These are phyloP conservation scores for Berberis thunbergii DNA, from an alignment of 164 flowering plant genomes.

Conservation along the genomic window DNA sequence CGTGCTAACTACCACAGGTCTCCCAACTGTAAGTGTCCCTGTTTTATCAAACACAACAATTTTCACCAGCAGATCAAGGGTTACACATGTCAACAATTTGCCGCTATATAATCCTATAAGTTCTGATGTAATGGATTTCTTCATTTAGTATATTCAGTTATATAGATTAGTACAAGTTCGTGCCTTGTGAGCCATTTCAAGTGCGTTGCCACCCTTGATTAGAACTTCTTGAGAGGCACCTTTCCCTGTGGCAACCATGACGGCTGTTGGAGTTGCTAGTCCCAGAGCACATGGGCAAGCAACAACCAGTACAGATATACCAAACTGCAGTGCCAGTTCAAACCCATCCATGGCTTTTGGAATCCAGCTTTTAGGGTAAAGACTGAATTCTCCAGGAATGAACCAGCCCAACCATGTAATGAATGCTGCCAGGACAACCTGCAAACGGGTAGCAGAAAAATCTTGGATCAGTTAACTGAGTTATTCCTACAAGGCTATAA, in stretches of 20 bases:
- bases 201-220: conserved; percentile 91
- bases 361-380: conserved; percentile 69
- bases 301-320: conserved; percentile 86
- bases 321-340: conserved; percentile 91
- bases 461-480: background rate
- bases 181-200: conserved; percentile 89
- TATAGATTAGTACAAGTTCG: background rate
- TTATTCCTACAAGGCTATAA: background rate
- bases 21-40: conserved; percentile 84
- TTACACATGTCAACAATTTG: background rate
- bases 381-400: conserved; percentile 55
- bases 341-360: conserved; percentile 78
- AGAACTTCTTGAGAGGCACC: conserved; percentile 95
- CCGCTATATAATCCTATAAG: background rate
- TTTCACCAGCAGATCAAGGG: conserved; percentile 46
- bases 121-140: background rate
- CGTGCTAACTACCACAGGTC: no score
- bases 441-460: conserved; percentile 10
- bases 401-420: conserved; percentile 88
- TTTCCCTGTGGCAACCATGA: conserved; percentile 93
- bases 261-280: conserved; percentile 93
- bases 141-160: background rate
- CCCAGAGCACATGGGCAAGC: conserved; percentile 99
- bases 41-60: conserved; percentile 87
- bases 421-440: conserved; percentile 74